Evolutionary conservation across 2,329 filamentous ascomycete genomes (phyloP).

Genomic region (Aspergillus niger): DNA sequence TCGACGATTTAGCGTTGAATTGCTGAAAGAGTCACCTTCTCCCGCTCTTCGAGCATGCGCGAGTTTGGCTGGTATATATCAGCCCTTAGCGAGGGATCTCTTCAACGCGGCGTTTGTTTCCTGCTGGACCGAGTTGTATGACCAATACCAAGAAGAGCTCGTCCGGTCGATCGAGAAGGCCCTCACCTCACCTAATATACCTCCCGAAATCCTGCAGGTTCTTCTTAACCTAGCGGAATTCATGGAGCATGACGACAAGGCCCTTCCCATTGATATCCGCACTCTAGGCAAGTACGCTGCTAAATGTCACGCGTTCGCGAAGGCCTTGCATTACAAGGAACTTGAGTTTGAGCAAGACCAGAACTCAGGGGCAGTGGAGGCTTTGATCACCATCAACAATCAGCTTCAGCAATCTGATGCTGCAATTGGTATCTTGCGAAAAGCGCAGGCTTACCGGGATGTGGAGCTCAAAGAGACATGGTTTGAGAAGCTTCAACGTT

Average conservation of each 20-base stretch:
- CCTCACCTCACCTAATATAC: constrained; percentile 91
- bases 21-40: constrained; percentile 93
- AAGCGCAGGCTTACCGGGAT: constrained; percentile 93
- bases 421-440: constrained; percentile 94
- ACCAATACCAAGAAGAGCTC: constrained; percentile 94
- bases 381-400: constrained; percentile 98
- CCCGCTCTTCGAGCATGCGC: constrained; percentile 93
- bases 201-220: constrained; percentile 90
- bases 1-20: constrained; percentile 89
- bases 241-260: constrained; percentile 99
- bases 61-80: constrained; percentile 84
- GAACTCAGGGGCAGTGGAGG: constrained; percentile 91
- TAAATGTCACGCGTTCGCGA: constrained; percentile 96
- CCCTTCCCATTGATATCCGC: constrained; percentile 93
- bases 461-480: constrained; percentile 96
- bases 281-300: constrained; percentile 92
- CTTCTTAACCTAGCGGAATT: constrained; percentile 96
- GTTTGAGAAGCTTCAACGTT: constrained; percentile 97
- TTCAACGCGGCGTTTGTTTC: constrained; percentile 99
- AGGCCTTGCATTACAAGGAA: constrained; percentile 98
- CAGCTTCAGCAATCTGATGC: constrained; percentile 98
- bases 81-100: constrained; percentile 84
- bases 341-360: constrained; percentile 97
- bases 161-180: constrained; percentile 95
- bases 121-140: constrained; percentile 97